Base-by-base conservation (phyloP, 306 rosid species). In the Clitoria ternatea region DNA sequence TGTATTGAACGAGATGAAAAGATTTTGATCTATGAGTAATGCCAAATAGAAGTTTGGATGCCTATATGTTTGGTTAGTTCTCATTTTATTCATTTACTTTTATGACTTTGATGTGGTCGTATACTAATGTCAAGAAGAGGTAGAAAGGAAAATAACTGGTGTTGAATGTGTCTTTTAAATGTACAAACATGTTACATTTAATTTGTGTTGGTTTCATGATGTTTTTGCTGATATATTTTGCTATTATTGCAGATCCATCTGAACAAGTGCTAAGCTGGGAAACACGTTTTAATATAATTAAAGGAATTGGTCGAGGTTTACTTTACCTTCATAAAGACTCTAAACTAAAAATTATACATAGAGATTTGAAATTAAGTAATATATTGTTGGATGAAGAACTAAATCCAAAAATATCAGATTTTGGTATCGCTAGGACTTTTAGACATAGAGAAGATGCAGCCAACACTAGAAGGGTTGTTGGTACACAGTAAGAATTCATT, bases 11-110 rank as follows among this genome's bases (percentile, higher is more conserved):
- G 81, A 22, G 54, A 63, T 0, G 81, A 77, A 77, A 77, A 69
- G 66, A 77, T 77, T 71, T 52, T 77, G 70, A 69, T 77, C 29
- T 77, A 77, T 18, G 81, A 77, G 23, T 77, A 27, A 49, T 77
- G 71, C 59, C 76, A 18, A 74, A 74, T 15, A 44, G 23, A 61
- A 79, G 83, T 20, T 69, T 80, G 66, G 81, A 80, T 56, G 52
- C 56, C 6, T 62, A 50, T 37, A 5, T 80, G 3, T 80, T 80
- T 49, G 81, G 84, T 75, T 55, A 56, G 84, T 68, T 67, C 36
- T 17, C n/a, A n/a, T 42, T 32, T 24, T 4, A 68, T 29, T 0
- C n/a, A n/a, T n/a, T n/a, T n/a, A n/a, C n/a, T n/a, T n/a, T n/a
- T n/a, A n/a, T n/a, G n/a, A 2, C 17, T 24, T 53, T 35, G 13